phyloP scores from a whole-genome alignment of 352 stramenopile species.

The Phytophthora quininea region DNA sequence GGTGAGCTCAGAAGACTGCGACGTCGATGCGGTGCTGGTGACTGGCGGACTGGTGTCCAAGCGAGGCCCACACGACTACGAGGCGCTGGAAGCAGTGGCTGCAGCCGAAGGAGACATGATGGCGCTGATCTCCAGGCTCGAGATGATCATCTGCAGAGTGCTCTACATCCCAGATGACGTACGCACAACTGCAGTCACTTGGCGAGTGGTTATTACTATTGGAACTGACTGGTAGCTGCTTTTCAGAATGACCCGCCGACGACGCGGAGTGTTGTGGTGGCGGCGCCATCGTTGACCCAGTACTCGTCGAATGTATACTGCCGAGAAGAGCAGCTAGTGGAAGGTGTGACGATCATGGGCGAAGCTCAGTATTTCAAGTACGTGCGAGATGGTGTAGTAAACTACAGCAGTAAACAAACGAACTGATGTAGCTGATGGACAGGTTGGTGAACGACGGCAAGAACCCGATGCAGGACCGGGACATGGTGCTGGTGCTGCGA shows the following conservation, averaged over 20 bases:
- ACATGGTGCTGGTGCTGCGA: constrained; percentile 72
- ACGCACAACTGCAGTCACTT: constrained; percentile 11
- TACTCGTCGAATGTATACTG: constrained; percentile 83
- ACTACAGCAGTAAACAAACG: no score
- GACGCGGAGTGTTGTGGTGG: constrained; percentile 56
- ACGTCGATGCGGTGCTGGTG: constrained; percentile 82
- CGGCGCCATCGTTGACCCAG: constrained; percentile 72
- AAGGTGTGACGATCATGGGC: constrained; percentile 51
- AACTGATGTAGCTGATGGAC: neutral
- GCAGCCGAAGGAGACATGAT: constrained; percentile 90
- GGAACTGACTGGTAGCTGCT: constrained; percentile 14
- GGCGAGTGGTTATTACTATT: neutral
- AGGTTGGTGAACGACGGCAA: constrained; percentile 65
- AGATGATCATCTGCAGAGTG: constrained; percentile 88
- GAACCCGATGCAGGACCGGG: constrained; percentile 51
- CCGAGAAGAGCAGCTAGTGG: constrained; percentile 45
- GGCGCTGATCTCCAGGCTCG: constrained; percentile 84
- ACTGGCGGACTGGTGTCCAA: constrained; percentile 65
- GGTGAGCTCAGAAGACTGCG: constrained; percentile 65
- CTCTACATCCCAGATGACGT: constrained; percentile 81
- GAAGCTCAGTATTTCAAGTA: constrained; percentile 71
- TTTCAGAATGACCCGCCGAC: constrained; percentile 78
- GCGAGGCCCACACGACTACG: constrained; percentile 54
- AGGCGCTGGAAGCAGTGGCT: constrained; percentile 60
- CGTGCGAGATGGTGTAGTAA: constrained; percentile 2